Conservation (phyloP, 805 yeast genomes). For the Candida manassasensis region DNA sequence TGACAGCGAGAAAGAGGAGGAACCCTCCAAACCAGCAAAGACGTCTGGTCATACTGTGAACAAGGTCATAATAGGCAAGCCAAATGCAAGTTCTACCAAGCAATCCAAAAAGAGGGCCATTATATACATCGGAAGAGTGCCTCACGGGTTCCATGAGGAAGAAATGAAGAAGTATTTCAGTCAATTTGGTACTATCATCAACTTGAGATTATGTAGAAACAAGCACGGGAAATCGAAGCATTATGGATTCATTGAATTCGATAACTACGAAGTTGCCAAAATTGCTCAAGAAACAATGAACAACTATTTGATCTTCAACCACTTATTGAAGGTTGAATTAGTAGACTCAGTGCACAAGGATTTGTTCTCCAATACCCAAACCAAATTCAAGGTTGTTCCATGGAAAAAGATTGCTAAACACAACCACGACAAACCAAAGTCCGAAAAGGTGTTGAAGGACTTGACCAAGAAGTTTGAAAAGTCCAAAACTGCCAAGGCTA, state of each 20-base stretch:
- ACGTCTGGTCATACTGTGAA: slow-evolving; percentile 19
- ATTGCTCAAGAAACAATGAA: slow-evolving; percentile 95
- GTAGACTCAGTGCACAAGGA: slow-evolving; percentile 55
- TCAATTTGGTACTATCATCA: slow-evolving; percentile 84
- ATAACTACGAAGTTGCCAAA: slow-evolving; percentile 67
- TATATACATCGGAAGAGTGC: slow-evolving; percentile 86
- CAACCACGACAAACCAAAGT: slow-evolving; percentile 54
- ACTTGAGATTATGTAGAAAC: slow-evolving; percentile 80
- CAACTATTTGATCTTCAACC: slow-evolving; percentile 85
- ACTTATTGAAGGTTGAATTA: slow-evolving; percentile 60
- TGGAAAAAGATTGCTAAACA: slow-evolving; percentile 51
- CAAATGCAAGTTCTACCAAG: slow-evolving; percentile 8
- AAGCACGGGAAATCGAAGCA: slow-evolving; percentile 89
- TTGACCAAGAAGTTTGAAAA: slow-evolving; percentile 44
- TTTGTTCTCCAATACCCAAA: slow-evolving; percentile 55
- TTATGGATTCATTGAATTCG: slow-evolving; percentile 86
- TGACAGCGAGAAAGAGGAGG: slow-evolving; percentile 23
- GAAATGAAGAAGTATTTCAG: slow-evolving; percentile 75
- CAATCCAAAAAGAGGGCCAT: slow-evolving; percentile 49
- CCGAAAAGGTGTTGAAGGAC: slow-evolving; percentile 52
- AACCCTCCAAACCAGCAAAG: slow-evolving; percentile 12
- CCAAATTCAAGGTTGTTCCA: slow-evolving; percentile 54
- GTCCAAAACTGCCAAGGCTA: slow-evolving; percentile 40
- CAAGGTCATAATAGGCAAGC: slow-evolving; percentile 13
- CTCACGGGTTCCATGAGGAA: slow-evolving; percentile 84